Conservation (phyloP, 306 rosid species). For the Fagus sylvatica region DNA sequence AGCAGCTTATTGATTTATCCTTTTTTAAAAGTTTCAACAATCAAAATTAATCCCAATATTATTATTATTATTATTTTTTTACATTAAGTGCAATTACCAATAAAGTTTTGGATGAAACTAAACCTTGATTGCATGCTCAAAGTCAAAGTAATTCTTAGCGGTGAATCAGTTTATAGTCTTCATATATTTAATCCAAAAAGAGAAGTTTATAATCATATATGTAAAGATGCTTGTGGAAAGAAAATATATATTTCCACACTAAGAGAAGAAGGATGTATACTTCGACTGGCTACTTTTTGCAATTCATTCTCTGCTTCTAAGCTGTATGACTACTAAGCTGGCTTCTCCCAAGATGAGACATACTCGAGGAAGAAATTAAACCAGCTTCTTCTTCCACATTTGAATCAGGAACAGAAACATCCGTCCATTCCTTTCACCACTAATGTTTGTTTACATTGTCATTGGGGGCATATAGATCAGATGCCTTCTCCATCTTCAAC, state of each 20-base stretch:
- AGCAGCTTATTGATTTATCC: too few relatives aligned
- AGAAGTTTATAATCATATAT: not conserved
- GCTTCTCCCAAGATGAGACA: slow-evolving; percentile 1
- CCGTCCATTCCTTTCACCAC: slow-evolving; percentile 17
- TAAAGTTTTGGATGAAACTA: not conserved
- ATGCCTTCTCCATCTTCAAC: slow-evolving; percentile 18
- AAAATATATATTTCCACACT: not conserved
- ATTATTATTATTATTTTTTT: too few relatives aligned
- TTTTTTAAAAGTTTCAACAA: too few relatives aligned
- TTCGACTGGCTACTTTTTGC: not conserved
- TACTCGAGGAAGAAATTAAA: slow-evolving; percentile 16
- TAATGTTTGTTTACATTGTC: not conserved
- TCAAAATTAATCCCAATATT: too few relatives aligned
- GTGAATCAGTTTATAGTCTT: not conserved
- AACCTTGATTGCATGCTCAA: not conserved
- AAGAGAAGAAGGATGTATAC: not conserved
- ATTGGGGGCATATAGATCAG: slow-evolving; percentile 2
- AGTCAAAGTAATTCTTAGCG: not conserved
- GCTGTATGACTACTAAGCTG: not conserved
- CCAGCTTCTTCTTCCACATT: slow-evolving; percentile 9
- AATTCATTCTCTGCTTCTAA: not conserved
- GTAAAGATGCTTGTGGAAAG: not conserved
- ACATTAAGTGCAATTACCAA: too few relatives aligned
- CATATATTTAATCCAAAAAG: too few relatives aligned
- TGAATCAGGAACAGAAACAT: not conserved